Evolutionary conservation across 805 yeast genomes (phyloP).

Genomic region (Metschnikowia kofuensis): DNA sequence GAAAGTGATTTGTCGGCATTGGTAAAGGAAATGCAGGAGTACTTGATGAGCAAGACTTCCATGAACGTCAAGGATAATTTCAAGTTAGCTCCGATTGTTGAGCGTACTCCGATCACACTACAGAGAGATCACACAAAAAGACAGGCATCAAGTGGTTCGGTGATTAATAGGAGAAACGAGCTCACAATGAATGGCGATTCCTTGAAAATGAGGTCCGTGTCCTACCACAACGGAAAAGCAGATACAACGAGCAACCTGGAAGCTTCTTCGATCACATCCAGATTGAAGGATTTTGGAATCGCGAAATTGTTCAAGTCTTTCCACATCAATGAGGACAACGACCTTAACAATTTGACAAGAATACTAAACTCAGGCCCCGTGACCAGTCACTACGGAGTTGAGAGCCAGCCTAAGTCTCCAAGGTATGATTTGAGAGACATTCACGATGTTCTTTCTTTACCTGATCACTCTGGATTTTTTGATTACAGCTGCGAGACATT

Average conservation of each 20-base stretch:
- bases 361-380: conserved; percentile 37
- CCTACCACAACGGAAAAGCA: conserved; percentile 24
- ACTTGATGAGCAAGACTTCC: conserved; percentile 50
- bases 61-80: conserved; percentile 39
- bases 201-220: conserved; percentile 27
- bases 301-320: conserved; percentile 36
- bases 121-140: conserved; percentile 10
- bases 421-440: conserved; percentile 43
- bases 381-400: conserved; percentile 37
- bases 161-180: conserved; percentile 23
- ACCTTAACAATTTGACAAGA: conserved; percentile 34
- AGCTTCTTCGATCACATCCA: conserved; percentile 33
- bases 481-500: conserved; percentile 85
- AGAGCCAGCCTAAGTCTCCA: conserved; percentile 57
- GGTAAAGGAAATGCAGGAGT: conserved; percentile 64
- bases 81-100: conserved; percentile 39
- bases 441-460: conserved; percentile 42
- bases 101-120: conserved; percentile 23
- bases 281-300: conserved; percentile 31
- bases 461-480: conserved; percentile 60
- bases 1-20: conserved; percentile 64
- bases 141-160: conserved; percentile 25
- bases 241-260: conserved; percentile 26
- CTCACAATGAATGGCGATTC: conserved; percentile 29
- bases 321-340: conserved; percentile 41